Percentiles rank a stretch among this genome's conserved stretches.
Evolutionary conservation across 805 yeast genomes (phyloP).

Genomic region (Cephaloascus fragrans): DNA sequence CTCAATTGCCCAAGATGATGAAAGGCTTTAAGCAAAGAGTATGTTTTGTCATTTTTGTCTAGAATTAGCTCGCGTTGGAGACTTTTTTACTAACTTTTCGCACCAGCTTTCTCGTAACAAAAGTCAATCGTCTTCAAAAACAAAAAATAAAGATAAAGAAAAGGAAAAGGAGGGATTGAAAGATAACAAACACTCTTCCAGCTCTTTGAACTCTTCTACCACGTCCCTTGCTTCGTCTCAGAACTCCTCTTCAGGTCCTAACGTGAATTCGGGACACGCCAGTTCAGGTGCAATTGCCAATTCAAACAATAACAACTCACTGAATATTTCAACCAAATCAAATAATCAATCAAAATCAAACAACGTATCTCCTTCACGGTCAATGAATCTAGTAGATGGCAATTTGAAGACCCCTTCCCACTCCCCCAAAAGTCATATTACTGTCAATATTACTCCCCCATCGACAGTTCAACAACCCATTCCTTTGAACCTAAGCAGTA

Average conservation of each 20-base stretch:
- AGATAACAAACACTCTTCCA: conserved; percentile 13
- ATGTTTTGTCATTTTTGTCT: too few relatives aligned
- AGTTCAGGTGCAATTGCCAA: conserved; percentile 8
- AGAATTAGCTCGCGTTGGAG: not conserved
- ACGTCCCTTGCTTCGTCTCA: conserved; percentile 1
- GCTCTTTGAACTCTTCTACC: conserved; percentile 1
- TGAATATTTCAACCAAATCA: not conserved
- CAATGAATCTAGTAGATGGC: conserved; percentile 10
- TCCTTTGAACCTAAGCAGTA: conserved; percentile 1
- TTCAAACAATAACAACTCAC: conserved; percentile 7
- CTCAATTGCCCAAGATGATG: conserved; percentile 52
- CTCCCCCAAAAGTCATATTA: conserved; percentile 1
- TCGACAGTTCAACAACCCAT: conserved; percentile 6
- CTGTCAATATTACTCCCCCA: conserved; percentile 4
- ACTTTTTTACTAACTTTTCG: too few relatives aligned
- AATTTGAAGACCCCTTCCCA: conserved; percentile 2
- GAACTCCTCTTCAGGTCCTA: conserved; percentile 2
- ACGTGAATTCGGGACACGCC: too few relatives aligned
- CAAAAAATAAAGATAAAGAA: conserved; percentile 21
- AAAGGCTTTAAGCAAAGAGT: conserved; percentile 57
- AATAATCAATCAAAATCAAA: conserved; percentile 3
- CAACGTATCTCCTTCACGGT: conserved; percentile 5
- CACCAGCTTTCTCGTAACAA: conserved; percentile 23
- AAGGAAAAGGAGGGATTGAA: conserved; percentile 33
- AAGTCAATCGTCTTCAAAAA: conserved; percentile 19